Evolutionary conservation across 148 eudicot species (phyloP).

Genomic region (Simmondsia chinensis): DNA sequence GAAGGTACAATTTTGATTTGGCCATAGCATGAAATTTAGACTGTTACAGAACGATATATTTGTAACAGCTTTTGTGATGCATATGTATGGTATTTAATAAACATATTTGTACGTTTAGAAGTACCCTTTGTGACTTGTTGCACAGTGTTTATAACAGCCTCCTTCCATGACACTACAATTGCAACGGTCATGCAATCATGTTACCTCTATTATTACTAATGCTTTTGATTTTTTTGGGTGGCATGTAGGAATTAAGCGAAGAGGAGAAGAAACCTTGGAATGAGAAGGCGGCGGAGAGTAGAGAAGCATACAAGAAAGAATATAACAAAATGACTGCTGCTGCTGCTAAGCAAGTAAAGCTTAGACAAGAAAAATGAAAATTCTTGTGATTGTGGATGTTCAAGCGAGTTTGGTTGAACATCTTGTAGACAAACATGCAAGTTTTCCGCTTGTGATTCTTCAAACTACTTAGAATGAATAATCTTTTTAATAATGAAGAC

Average conservation of each 20-base stretch:
- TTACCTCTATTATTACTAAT: too few species aligned
- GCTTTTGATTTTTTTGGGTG: not conserved
- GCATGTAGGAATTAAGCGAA: conserved; percentile 51
- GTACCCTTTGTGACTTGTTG: too few species aligned
- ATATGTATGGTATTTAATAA: not conserved
- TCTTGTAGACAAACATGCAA: too few species aligned
- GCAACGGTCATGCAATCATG: too few species aligned
- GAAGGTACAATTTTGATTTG: conserved; percentile 53
- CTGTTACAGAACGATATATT: not conserved
- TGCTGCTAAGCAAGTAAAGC: conserved; percentile 1
- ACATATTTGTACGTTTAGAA: too few species aligned
- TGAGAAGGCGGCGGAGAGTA: conserved; percentile 60
- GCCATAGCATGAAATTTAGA: too few species aligned
- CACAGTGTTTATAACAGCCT: too few species aligned
- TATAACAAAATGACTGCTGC: conserved; percentile 51
- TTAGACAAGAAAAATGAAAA: not conserved
- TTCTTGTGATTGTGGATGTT: conserved; percentile 19
- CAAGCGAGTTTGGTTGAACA: conserved; percentile 47
- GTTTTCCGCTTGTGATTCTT: too few species aligned
- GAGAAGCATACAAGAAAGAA: conserved; percentile 79
- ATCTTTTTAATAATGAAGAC: too few species aligned
- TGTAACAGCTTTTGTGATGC: not conserved
- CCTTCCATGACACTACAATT: too few species aligned
- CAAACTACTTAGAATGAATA: too few species aligned
- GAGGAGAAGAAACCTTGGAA: conserved; percentile 72